Evolutionary conservation across 495 filamentous ascomycete species (phyloP).

Genomic region (Hyaloscypha bicolor): DNA sequence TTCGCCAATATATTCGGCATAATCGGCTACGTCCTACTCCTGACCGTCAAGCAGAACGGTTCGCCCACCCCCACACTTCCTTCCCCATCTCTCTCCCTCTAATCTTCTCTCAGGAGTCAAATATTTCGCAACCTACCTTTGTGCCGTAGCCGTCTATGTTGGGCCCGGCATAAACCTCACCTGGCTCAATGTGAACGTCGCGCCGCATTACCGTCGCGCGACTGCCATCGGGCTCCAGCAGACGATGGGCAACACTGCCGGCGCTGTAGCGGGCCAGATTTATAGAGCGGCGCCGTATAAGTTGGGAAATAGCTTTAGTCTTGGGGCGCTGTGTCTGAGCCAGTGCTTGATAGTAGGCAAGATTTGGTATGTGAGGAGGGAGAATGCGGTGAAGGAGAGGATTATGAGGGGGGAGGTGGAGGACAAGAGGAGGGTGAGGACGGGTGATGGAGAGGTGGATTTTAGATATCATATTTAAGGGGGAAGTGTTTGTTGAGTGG

Average conservation of each 20-base stretch:
- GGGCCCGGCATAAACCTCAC: slow-evolving; percentile 54
- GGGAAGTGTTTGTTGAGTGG: background rate
- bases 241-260: slow-evolving; percentile 57
- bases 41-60: slow-evolving; percentile 39
- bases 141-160: slow-evolving; percentile 51
- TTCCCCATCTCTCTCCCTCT: background rate
- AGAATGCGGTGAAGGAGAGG: slow-evolving; percentile 45
- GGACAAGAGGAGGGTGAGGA: slow-evolving; percentile 46
- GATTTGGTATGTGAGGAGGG: slow-evolving; percentile 44
- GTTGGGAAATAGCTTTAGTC: slow-evolving; percentile 50
- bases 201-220: slow-evolving; percentile 58
- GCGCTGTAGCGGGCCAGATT: slow-evolving; percentile 55
- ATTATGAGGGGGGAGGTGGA: slow-evolving; percentile 44
- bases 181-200: slow-evolving; percentile 60
- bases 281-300: slow-evolving; percentile 54
- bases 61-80: background rate
- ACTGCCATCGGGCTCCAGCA: slow-evolving; percentile 58
- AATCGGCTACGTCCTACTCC: slow-evolving; percentile 53
- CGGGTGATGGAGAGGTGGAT: slow-evolving; percentile 50
- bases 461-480: slow-evolving; percentile 51
- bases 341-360: slow-evolving; percentile 41
- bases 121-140: slow-evolving; percentile 60
- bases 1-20: slow-evolving; percentile 49
- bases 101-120: slow-evolving; percentile 37
- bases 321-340: slow-evolving; percentile 45